Percentiles rank a stretch among this genome's conserved stretches.
Evolutionary conservation across 2,329 filamentous ascomycete genomes (phyloP).

Genomic region (Penicillium sp.): DNA sequence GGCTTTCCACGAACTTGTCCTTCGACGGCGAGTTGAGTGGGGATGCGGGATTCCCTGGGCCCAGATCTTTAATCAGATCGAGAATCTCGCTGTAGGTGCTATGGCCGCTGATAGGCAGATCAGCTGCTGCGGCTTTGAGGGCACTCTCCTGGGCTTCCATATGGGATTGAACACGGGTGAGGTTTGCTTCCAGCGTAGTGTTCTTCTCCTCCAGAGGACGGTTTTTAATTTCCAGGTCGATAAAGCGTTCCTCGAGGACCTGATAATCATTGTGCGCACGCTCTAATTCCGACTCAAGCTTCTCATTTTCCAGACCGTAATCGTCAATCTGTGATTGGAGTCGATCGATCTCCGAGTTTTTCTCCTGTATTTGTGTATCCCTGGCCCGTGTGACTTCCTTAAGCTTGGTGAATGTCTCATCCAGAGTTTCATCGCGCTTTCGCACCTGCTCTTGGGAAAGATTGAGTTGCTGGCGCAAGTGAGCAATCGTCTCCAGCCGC

Average conservation of each 20-base stretch:
- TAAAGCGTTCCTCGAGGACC: slow-evolving; percentile 29
- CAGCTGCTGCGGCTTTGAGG: slow-evolving; percentile 31
- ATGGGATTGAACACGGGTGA: slow-evolving; percentile 30
- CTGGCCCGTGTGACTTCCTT: slow-evolving; percentile 27
- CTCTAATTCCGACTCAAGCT: slow-evolving; percentile 29
- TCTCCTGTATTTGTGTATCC: slow-evolving; percentile 30
- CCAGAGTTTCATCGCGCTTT: slow-evolving; percentile 29
- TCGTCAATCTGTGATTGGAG: slow-evolving; percentile 31
- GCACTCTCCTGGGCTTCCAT: slow-evolving; percentile 32
- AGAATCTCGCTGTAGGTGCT: slow-evolving; percentile 36
- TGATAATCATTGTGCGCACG: slow-evolving; percentile 28
- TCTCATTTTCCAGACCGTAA: slow-evolving; percentile 29
- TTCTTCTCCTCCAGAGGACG: slow-evolving; percentile 34
- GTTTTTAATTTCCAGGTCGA: slow-evolving; percentile 28
- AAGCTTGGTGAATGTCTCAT: slow-evolving; percentile 27
- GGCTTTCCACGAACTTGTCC: slow-evolving; percentile 13
- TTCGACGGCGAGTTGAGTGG: slow-evolving; percentile 11
- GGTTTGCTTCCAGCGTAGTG: slow-evolving; percentile 29
- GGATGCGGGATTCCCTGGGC: slow-evolving; percentile 16
- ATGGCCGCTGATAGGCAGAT: slow-evolving; percentile 27
- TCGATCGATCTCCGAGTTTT: slow-evolving; percentile 31
- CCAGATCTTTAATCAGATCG: slow-evolving; percentile 31
- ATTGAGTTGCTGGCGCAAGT: slow-evolving; percentile 28
- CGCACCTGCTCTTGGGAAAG: slow-evolving; percentile 28
- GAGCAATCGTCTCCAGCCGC: slow-evolving; percentile 25